Percentiles rank a stretch among this genome's conserved stretches.
Evolutionary conservation across 164 flowering plant genomes (phyloP).

Genomic region (Stephania cephalantha): DNA sequence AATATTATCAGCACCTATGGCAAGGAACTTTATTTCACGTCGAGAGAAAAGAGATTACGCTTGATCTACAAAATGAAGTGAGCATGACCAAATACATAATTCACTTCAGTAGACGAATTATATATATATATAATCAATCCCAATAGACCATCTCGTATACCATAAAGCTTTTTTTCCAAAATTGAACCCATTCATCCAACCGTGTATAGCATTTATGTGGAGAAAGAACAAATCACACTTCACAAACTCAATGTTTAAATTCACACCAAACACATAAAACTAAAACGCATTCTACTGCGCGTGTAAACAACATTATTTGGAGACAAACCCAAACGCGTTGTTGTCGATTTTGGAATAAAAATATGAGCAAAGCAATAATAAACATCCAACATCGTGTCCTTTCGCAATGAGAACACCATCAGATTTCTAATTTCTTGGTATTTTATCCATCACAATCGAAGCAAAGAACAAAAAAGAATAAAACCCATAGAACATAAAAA

Average conservation of each 20-base stretch:
- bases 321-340: background rate
- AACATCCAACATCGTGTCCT: background rate
- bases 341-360: background rate
- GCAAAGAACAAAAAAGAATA: background rate
- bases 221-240: background rate
- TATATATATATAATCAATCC: background rate
- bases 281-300: background rate
- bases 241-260: slow-evolving; percentile 1
- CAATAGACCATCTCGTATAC: background rate
- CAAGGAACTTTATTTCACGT: background rate
- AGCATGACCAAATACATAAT: background rate
- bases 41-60: background rate
- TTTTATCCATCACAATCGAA: background rate
- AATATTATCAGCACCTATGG: background rate
- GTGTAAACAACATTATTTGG: background rate
- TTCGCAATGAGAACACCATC: background rate
- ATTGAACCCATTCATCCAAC: background rate
- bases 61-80: background rate
- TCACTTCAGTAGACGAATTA: background rate
- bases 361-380: background rate
- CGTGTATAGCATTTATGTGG: background rate
- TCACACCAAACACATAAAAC: background rate
- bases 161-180: background rate
- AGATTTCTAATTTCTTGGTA: background rate
- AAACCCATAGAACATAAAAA: background rate